Evolutionary conservation across 2,329 filamentous ascomycete species (phyloP).

Genomic region (Ophiosphaerella herpotricha): DNA sequence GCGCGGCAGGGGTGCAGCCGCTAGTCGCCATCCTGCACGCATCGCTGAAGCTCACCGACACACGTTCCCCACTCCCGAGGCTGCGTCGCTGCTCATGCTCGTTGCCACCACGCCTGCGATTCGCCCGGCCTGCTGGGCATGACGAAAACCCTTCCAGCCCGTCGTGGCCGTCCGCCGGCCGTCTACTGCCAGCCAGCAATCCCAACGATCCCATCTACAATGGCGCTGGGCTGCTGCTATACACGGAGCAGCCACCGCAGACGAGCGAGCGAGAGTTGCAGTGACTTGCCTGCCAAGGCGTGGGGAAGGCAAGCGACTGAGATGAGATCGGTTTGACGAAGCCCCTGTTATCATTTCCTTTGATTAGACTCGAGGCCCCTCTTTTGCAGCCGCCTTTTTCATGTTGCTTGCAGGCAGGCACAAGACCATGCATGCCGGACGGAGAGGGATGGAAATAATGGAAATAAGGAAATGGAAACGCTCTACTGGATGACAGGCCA

Average conservation of each 20-base stretch:
- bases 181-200: too few species aligned
- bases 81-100: neutral
- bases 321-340: slow-evolving; percentile 31
- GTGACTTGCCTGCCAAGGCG: slow-evolving; percentile 16
- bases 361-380: neutral
- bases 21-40: slow-evolving; percentile 24
- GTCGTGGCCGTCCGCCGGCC: too few species aligned
- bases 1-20: slow-evolving; percentile 18
- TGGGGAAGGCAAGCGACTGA: slow-evolving; percentile 25
- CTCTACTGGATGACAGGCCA: neutral
- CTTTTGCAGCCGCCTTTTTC: too few species aligned
- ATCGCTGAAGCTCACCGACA: slow-evolving; percentile 32
- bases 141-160: neutral
- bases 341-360: slow-evolving; percentile 24
- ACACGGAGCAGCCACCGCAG: too few species aligned
- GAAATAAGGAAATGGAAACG: too few species aligned
- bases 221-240: too few species aligned
- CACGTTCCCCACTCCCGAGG: slow-evolving; percentile 6
- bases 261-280: too few species aligned
- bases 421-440: too few species aligned
- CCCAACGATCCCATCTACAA: too few species aligned
- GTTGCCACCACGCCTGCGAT: neutral
- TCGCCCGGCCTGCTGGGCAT: neutral
- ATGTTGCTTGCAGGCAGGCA: too few species aligned
- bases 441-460: too few species aligned